Evolutionary conservation across 2,329 filamentous ascomycete species (phyloP), one percentile per base, ranked within the genome.

Genomic region (Hortaea werneckii): DNA sequence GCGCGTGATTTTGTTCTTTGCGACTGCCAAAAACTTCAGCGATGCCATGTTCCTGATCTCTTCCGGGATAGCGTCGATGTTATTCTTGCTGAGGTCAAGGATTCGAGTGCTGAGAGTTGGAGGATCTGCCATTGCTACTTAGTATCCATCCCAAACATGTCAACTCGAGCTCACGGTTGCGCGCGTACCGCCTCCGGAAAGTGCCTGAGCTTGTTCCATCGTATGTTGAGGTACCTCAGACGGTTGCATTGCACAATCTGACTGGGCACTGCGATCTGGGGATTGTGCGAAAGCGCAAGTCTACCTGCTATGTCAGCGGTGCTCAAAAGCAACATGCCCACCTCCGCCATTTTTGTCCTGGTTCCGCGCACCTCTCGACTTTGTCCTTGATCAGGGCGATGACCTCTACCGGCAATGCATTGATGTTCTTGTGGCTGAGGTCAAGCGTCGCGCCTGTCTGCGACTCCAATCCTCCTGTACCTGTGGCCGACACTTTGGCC

Each of bases 1-100:
- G 55, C 89, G 83, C 52, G 87, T 82, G 56, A 96, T 87, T 49
- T 83, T 79, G 63, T 95, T 95, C 61, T 85, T 86, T 55, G 86
- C 84, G 32, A 95, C 77, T 2, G 88, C 89, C 45, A 96, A 73
- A 11, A 95, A 89, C 61, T 94, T 94, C 52, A 96, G 71, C 1
- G 87, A 94, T 5, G 82, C 82, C 58, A 96, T 73, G 59, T 82
- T 87, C 49, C 78, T 79, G 50, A 95, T 85, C 44, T 89, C 84
- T 40, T 82, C 78, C 0, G 90, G 88, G 1, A 96, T 75, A 7
- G 77, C 71, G 41, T 77, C 78, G 50, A 96, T 80, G 63, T 84
- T 87, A 63, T 96, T 96, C 57, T 86, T 80, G 63, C 88, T 89
- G 45, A 96, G 76, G 67, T 96, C 90, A 50, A 96, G 77, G 48